Percentiles rank a stretch among this genome's conserved stretches.
Evolutionary conservation across 208 protist genomes (phyloP).

Genomic region (Porcisia deanei): DNA sequence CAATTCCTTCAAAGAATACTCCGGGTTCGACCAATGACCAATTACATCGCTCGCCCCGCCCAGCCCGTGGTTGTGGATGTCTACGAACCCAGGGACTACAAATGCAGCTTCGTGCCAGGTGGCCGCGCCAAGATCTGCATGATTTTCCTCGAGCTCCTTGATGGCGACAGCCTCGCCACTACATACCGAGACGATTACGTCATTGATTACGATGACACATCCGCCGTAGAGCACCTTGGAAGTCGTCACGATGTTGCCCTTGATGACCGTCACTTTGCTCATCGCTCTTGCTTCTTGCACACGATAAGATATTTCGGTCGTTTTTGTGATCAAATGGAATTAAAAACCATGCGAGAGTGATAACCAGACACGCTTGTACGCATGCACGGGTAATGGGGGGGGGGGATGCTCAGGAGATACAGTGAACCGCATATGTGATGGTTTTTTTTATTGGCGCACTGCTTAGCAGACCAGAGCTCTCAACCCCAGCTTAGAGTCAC

Average conservation of each 20-base stretch:
- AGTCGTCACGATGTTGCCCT: constrained; percentile 66
- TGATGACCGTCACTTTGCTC: constrained; percentile 41
- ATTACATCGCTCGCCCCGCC: constrained; percentile 65
- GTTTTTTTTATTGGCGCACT: not conserved
- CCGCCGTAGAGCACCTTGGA: constrained; percentile 61
- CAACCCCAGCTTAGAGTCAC: not conserved
- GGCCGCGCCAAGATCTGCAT: constrained; percentile 13
- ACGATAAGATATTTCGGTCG: not conserved
- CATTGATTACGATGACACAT: constrained; percentile 45
- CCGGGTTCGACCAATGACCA: constrained; percentile 68
- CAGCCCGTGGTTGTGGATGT: constrained; percentile 82
- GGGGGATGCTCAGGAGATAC: not conserved
- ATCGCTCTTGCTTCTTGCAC: not conserved
- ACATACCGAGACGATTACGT: constrained; percentile 37
- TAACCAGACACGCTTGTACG: not conserved
- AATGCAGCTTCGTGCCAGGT: constrained; percentile 35
- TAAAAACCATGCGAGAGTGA: not conserved
- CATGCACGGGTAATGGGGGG: not conserved
- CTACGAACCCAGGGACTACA: constrained; percentile 72
- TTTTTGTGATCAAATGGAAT: not conserved
- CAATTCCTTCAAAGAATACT: constrained; percentile 64
- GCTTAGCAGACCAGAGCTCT: not conserved
- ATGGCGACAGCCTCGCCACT: constrained; percentile 25
- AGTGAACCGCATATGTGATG: not conserved
- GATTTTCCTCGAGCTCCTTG: constrained; percentile 9